Evolutionary conservation across 169 alveolate genomes (phyloP), one percentile per base, ranked within the genome.

Genomic region (Eimeria necatrix): DNA sequence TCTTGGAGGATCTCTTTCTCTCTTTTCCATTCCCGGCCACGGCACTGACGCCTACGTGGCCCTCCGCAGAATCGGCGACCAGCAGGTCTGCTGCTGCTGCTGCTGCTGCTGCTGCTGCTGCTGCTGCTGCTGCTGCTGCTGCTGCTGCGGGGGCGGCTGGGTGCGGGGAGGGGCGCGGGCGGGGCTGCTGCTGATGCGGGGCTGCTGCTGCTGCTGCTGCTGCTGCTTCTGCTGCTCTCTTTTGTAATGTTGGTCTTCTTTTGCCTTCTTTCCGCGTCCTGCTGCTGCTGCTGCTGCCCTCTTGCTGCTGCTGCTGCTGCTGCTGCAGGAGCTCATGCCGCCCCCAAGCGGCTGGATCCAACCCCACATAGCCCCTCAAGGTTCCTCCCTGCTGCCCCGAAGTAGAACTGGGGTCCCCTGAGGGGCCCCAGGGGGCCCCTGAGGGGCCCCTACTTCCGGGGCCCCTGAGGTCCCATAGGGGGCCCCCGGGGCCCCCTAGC

Each of bases 21-120:
- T 91, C 16, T 52, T 91, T 7, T 91, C 95, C 22, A 81, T 91
- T 51, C 95, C 95, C 4, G 49, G 22, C 18, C 88, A 74, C 52
- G 95, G 95, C 24, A 91, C 88, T 10, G 95, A 91, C 71, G 95
- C 91, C 26, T 91, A 76, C 56, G 52, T 91, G n/a, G 68, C 49
- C 53, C 84, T 91, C 59, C 48, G 49, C 12, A 24, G 89, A 4
- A 73, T 90, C 8, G 94, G 94, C 18, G 94, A 90, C 51, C 80
- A 73, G 16, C 41, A 83, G 91, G 91, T 83, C 18, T 16, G 64
- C 52, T 32, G 20, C 20, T 73, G 59, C 85, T 41, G 85, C 14
- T 16, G 16, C 59, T 73, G 9, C 26, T 73, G n/a, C n/a, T n/a
- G n/a, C n/a, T n/a, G n/a, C n/a, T n/a, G n/a, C n/a, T n/a, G n/a